Percentiles rank a stretch among this genome's conserved stretches.
phyloP scores from a whole-genome alignment of 202 grass and related monocot genomes.

The Setaria viridis region DNA sequence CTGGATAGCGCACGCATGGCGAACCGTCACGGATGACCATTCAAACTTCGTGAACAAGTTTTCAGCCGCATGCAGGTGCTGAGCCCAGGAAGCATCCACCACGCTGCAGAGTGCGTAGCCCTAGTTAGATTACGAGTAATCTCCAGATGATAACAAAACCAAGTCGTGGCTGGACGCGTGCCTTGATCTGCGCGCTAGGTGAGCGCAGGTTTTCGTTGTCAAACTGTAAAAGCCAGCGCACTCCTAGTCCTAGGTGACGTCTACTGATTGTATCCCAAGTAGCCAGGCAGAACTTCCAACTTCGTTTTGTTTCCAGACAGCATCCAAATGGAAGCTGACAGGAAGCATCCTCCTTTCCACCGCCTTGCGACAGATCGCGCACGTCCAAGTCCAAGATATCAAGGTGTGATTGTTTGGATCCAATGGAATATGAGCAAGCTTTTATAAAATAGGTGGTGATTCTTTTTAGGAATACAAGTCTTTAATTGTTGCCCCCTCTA shows the following conservation, averaged over 20 bases:
- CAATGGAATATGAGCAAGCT: neutral
- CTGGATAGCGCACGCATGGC: neutral
- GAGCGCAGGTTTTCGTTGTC: too few relatives aligned
- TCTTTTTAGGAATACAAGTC: too few relatives aligned
- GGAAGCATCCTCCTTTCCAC: neutral
- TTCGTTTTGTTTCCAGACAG: neutral
- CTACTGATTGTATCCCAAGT: neutral
- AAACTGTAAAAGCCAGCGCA: neutral
- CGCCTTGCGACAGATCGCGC: neutral
- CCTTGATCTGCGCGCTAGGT: too few relatives aligned
- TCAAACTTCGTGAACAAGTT: neutral
- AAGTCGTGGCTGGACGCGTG: too few relatives aligned
- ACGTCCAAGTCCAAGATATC: neutral
- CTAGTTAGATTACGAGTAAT: too few relatives aligned
- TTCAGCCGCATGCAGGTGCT: neutral
- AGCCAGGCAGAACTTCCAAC: neutral
- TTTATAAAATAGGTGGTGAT: neutral
- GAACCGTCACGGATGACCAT: neutral
- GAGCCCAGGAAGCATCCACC: neutral
- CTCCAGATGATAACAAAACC: too few relatives aligned
- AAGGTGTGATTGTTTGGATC: neutral
- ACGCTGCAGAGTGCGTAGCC: neutral
- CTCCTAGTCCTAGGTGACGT: too few relatives aligned
- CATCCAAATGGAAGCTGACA: neutral
- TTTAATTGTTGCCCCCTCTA: neutral